Conservation (phyloP, 2,329 filamentous ascomycete genomes). For the Exophiala bonariae region DNA sequence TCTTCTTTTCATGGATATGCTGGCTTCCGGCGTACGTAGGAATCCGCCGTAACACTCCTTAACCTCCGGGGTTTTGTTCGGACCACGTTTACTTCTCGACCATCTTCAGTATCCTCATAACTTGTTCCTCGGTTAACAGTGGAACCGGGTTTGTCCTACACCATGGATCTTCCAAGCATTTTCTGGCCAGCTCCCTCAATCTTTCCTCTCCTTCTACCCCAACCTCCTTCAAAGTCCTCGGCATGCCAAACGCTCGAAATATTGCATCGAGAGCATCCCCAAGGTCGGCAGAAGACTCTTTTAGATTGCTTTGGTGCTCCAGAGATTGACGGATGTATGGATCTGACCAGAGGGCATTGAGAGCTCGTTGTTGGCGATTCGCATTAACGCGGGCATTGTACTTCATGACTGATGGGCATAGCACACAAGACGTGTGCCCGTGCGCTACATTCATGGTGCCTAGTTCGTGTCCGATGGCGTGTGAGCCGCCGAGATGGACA, state of each 20-base stretch:
- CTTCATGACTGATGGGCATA: slow-evolving; percentile 13
- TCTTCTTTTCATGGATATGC: too few relatives aligned
- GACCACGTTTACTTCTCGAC: slow-evolving; percentile 1
- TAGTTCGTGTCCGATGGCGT: slow-evolving; percentile 12
- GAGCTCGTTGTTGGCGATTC: slow-evolving; percentile 11
- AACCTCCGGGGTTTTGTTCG: too few relatives aligned
- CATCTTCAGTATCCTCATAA: slow-evolving; percentile 16
- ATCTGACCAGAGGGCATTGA: slow-evolving; percentile 16
- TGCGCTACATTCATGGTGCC: slow-evolving; percentile 15
- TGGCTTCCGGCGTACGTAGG: too few relatives aligned
- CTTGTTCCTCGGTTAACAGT: neutral
- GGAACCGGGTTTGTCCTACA: slow-evolving; percentile 38
- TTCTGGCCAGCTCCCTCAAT: slow-evolving; percentile 13
- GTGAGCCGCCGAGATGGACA: slow-evolving; percentile 11
- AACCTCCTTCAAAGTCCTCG: slow-evolving; percentile 19
- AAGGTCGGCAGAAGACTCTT: slow-evolving; percentile 12
- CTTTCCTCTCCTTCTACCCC: slow-evolving; percentile 15
- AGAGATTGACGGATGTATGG: slow-evolving; percentile 14
- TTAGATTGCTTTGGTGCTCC: slow-evolving; percentile 9
- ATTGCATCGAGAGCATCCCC: slow-evolving; percentile 19
- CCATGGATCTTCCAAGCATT: slow-evolving; percentile 15
- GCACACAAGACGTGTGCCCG: slow-evolving; percentile 12
- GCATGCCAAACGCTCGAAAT: slow-evolving; percentile 22
- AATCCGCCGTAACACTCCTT: too few relatives aligned
- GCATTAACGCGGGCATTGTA: slow-evolving; percentile 12